Percentiles rank a stretch among this genome's conserved stretches.
Conservation (phyloP, 179 eudicot species). For the Vitellaria paradoxa region DNA sequence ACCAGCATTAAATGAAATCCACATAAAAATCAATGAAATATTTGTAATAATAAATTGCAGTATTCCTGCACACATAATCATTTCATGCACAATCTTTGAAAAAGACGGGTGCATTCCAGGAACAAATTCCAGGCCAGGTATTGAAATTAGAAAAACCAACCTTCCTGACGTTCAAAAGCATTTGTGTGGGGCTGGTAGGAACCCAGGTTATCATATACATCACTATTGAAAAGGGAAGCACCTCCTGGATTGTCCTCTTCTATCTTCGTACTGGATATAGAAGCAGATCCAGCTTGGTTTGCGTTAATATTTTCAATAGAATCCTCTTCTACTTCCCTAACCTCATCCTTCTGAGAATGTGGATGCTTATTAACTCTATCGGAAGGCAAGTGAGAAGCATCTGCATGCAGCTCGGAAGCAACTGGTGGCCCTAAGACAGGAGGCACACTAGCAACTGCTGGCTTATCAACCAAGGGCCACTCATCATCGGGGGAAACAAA, state of each 20-base stretch:
- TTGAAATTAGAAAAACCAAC: conserved; percentile 25
- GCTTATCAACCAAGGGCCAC: conserved; percentile 75
- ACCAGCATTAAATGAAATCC: not conserved
- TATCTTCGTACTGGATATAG: conserved; percentile 40
- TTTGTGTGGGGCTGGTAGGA: conserved; percentile 49
- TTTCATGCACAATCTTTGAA: not conserved
- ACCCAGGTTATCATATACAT: conserved; percentile 37
- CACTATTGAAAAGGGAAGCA: conserved; percentile 53
- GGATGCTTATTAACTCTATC: conserved; percentile 32
- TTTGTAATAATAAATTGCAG: not conserved
- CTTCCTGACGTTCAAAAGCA: conserved; percentile 44
- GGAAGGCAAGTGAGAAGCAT: conserved; percentile 25
- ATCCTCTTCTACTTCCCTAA: conserved; percentile 34
- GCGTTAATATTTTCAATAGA: conserved; percentile 30
- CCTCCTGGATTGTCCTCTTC: conserved; percentile 46
- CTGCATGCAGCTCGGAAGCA: conserved; percentile 45
- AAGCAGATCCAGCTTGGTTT: conserved; percentile 32
- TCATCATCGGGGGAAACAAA: conserved; percentile 48
- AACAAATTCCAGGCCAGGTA: not conserved
- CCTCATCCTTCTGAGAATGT: conserved; percentile 39
- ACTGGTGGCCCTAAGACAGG: conserved; percentile 42
- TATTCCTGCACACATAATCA: not conserved
- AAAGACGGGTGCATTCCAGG: not conserved
- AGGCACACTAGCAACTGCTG: conserved; percentile 37
- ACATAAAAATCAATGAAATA: not conserved